Conservation (phyloP, 139 green algal species). For the Chlorokybus atmophyticus region DNA sequence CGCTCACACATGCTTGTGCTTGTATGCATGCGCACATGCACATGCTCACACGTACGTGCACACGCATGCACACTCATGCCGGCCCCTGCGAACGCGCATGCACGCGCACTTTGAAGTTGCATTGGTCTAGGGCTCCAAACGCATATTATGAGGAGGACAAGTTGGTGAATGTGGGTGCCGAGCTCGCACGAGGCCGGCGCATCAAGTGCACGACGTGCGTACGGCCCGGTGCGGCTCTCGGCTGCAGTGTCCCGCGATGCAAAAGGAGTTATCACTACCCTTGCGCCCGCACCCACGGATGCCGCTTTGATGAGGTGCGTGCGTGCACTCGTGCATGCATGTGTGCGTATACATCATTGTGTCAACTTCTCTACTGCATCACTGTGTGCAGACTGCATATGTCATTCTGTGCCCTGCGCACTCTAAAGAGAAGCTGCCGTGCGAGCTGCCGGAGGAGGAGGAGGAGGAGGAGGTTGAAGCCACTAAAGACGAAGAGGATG, state of each 20-base stretch:
- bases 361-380: background rate
- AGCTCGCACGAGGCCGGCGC: conserved; percentile 4
- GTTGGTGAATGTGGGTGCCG: conserved; percentile 1
- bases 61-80: too few species aligned
- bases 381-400: conserved; percentile 3
- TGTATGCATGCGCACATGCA: too few species aligned
- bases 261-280: conserved; percentile 7
- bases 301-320: conserved; percentile 11
- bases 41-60: too few species aligned
- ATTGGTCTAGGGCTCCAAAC: too few species aligned
- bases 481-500: background rate
- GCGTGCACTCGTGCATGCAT: background rate
- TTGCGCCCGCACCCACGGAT: background rate
- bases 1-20: too few species aligned
- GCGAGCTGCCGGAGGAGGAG: background rate
- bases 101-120: too few species aligned
- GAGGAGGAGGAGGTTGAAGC: too few species aligned
- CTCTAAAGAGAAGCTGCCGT: background rate
- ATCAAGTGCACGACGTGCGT: conserved; percentile 6
- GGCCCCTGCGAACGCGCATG: too few species aligned
- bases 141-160: too few species aligned
- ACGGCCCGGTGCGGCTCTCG: conserved; percentile 5
- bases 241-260: conserved; percentile 2
- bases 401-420: conserved; percentile 16
- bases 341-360: background rate